Evolutionary conservation across 1,284 basidiomycete genomes (phyloP).

Genomic region (Ceratobasidium sp.): DNA sequence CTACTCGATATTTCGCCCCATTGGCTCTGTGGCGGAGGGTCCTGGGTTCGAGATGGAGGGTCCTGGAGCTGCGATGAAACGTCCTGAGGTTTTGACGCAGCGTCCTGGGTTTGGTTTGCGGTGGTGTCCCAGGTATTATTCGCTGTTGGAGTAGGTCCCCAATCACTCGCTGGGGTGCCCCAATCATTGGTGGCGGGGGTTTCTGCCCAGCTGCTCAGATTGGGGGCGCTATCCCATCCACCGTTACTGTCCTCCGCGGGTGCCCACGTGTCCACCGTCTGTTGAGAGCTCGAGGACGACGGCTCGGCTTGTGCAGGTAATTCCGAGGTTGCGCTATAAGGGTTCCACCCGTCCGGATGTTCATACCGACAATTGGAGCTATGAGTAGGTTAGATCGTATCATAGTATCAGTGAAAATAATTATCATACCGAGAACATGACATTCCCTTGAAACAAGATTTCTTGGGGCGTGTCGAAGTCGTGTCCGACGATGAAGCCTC

Average conservation of each 20-base stretch:
- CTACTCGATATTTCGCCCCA: neutral
- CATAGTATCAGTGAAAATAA: neutral
- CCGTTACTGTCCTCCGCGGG: neutral
- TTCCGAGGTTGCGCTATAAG: neutral
- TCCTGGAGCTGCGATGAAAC: neutral
- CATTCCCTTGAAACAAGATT: neutral
- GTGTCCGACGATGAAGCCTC: neutral
- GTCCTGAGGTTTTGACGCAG: neutral
- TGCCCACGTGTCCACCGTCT: neutral
- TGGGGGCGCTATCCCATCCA: neutral
- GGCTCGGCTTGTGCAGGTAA: neutral
- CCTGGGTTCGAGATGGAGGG: neutral
- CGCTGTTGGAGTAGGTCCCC: slow-evolving; percentile 11
- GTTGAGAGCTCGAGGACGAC: too few relatives aligned
- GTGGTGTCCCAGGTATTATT: neutral
- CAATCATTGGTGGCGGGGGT: slow-evolving; percentile 9
- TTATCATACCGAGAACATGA: slow-evolving; percentile 15
- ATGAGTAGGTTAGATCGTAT: neutral
- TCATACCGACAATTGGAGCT: slow-evolving; percentile 14
- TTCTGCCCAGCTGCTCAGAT: slow-evolving; percentile 10
- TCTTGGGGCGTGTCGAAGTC: neutral
- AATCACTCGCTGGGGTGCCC: slow-evolving; percentile 13
- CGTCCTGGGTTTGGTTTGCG: neutral
- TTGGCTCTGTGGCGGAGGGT: neutral
- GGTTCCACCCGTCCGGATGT: slow-evolving; percentile 10